These are phyloP conservation scores for Lactarius quietus DNA, from an alignment of 768 basidiomycete species.

Conservation along the genomic window DNA sequence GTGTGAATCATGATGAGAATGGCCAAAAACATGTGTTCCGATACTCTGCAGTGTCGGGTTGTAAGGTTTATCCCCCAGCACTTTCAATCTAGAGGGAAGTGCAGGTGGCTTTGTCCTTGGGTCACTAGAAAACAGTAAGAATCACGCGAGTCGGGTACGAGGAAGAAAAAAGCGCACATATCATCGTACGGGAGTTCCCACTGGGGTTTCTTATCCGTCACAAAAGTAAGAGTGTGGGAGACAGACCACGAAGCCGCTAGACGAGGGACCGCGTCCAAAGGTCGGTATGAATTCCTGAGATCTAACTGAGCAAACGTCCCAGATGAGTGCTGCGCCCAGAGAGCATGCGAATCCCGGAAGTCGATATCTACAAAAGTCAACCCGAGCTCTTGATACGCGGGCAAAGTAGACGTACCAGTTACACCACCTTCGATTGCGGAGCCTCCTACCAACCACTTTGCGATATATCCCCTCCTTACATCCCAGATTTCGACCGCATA, in stretches of 20 bases:
- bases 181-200: conserved; percentile 83
- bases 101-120: conserved; percentile 31
- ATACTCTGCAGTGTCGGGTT: conserved; percentile 53
- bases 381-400: background rate
- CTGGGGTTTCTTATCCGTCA: conserved; percentile 46
- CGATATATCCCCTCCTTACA: conserved; percentile 72
- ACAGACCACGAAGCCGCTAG: conserved; percentile 64
- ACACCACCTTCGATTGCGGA: conserved; percentile 67
- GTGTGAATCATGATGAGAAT: conserved; percentile 41
- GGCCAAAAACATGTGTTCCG: conserved; percentile 46
- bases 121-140: conserved; percentile 34
- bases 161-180: conserved; percentile 37
- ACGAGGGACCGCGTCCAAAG: conserved; percentile 65
- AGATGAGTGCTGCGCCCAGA: conserved; percentile 71
- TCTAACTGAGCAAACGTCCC: conserved; percentile 81
- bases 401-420: conserved; percentile 49
- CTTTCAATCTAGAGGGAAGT: conserved; percentile 42
- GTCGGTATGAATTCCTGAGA: conserved; percentile 56
- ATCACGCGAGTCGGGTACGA: background rate
- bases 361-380: conserved; percentile 48
- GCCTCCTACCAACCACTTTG: conserved; percentile 74
- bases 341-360: conserved; percentile 65
- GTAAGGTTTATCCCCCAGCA: conserved; percentile 54
- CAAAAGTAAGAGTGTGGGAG: conserved; percentile 61
- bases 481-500: conserved; percentile 86